A percentile compares a stretch with the other conserved stretches of the same genome.
Evolutionary conservation across 2,329 filamentous ascomycete genomes (phyloP).

Genomic region (Hymenoscyphus fructigenus): DNA sequence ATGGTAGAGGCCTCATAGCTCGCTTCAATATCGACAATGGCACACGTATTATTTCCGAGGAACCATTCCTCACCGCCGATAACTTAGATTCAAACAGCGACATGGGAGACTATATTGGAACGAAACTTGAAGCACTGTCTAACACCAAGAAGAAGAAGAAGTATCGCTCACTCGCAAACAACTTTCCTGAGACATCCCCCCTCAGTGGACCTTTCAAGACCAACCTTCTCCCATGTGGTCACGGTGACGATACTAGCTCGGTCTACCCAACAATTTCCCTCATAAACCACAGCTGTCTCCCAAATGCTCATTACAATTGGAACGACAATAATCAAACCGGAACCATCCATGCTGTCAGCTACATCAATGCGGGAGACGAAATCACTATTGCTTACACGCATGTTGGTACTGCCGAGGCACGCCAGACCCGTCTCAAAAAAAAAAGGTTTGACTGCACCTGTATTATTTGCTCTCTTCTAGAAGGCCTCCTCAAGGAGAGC

Average conservation of each 20-base stretch:
- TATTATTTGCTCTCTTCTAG: conserved; percentile 28
- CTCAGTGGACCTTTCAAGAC: conserved; percentile 31
- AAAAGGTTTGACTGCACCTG: conserved; percentile 38
- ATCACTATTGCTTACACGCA: conserved; percentile 26
- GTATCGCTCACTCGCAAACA: conserved; percentile 34
- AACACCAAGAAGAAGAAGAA: conserved; percentile 14
- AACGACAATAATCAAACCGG: conserved; percentile 16
- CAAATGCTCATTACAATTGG: conserved; percentile 27
- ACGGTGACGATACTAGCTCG: conserved; percentile 25
- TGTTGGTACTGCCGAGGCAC: conserved; percentile 8
- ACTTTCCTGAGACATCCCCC: conserved; percentile 26
- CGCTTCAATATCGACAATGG: conserved; percentile 39
- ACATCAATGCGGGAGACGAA: conserved; percentile 26
- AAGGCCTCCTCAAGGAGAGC: conserved; percentile 30
- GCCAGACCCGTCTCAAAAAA: conserved; percentile 28
- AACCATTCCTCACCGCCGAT: conserved; percentile 38
- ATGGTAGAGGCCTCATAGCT: conserved; percentile 43
- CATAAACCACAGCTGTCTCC: conserved; percentile 28
- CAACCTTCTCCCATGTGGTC: conserved; percentile 33
- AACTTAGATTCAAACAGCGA: conserved; percentile 2
- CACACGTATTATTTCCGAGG: conserved; percentile 42
- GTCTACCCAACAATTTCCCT: conserved; percentile 25
- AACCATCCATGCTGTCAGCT: conserved; percentile 24
- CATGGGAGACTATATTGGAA: conserved; percentile 16
- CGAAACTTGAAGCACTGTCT: conserved; percentile 14